Evolutionary conservation across 495 filamentous ascomycete species (phyloP), one percentile per base, ranked within the genome.

Genomic region (Hypoxylon intermedium): DNA sequence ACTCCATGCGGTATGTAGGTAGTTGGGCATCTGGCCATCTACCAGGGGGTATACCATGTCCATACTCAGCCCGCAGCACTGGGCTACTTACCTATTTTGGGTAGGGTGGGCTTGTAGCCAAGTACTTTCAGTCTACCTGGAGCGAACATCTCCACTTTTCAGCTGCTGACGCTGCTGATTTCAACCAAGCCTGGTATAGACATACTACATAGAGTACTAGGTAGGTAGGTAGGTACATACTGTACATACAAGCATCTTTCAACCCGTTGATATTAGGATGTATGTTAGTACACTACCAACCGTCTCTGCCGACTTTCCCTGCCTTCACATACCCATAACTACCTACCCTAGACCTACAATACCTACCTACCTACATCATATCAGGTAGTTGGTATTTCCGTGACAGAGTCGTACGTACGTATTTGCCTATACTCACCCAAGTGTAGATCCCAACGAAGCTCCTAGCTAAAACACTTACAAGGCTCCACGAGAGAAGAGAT

Each of bases 141-240:
- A 57, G 28, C 24, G 16, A 28, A 12, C 7, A 48, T 48, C 62
- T 60, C 62, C 62, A 65, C 62, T 65, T 60, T 65, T 65, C 62
- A 65, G 62, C 62, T 65, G 62, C 62, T 65, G 51, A 65, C 56
- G 62, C 55, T 57, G 43, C 42, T 57, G 49, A 60, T 60, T 51
- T 56, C n/a, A n/a, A n/a, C 54, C 56, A 60, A 60, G 62, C 45
- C 30, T 43, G 52, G 56, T 55, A 65, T 65, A 53, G 26, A 55
- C n/a, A n/a, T n/a, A n/a, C n/a, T n/a, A n/a, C n/a, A n/a, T n/a
- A n/a, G n/a, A n/a, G n/a, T n/a, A n/a, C n/a, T n/a, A n/a, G n/a
- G n/a, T n/a, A n/a, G n/a, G n/a, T n/a, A n/a, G n/a, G n/a, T 5
- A 52, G 15, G 49, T 60, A 60, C 57, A 60, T 41, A n/a, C 24